phyloP scores from a whole-genome alignment of 176 grass and related monocot species.

The Typha latifolia region DNA sequence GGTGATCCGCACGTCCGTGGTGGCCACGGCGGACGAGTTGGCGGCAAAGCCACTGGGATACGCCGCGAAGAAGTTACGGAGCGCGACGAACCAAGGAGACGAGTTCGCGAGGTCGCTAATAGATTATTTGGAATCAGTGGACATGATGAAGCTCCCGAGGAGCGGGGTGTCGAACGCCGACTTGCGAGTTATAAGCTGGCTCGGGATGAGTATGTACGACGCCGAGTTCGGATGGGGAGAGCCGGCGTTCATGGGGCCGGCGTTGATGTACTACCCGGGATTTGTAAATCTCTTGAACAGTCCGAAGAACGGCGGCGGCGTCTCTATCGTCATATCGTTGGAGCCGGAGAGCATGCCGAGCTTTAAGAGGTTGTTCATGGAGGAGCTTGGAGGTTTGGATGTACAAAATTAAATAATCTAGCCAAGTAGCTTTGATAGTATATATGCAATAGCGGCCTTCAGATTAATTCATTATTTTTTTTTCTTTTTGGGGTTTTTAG shows the following conservation, averaged over 20 bases:
- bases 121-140: slow-evolving; percentile 31
- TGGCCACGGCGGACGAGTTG: slow-evolving; percentile 21
- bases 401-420: too few relatives aligned
- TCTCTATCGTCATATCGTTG: not conserved
- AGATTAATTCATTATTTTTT: too few relatives aligned
- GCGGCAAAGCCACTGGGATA: not conserved
- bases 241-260: slow-evolving; percentile 36
- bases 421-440: too few relatives aligned
- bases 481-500: too few relatives aligned
- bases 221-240: slow-evolving; percentile 55
- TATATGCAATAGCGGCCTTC: too few relatives aligned
- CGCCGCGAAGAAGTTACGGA: slow-evolving; percentile 19
- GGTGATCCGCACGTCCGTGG: slow-evolving; percentile 34
- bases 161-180: slow-evolving; percentile 37
- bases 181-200: slow-evolving; percentile 56
- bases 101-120: slow-evolving; percentile 30
- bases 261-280: slow-evolving; percentile 24
- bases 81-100: slow-evolving; percentile 31
- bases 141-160: slow-evolving; percentile 17
- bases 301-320: not conserved
- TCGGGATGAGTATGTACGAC: slow-evolving; percentile 37
- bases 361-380: not conserved
- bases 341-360: slow-evolving; percentile 4
- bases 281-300: slow-evolving; percentile 9
- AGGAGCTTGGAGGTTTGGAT: not conserved